A percentile compares a stretch with the other conserved stretches of the same genome.
phyloP scores from a whole-genome alignment of 495 filamentous ascomycete species.

The Articulospora tetracladia region DNA sequence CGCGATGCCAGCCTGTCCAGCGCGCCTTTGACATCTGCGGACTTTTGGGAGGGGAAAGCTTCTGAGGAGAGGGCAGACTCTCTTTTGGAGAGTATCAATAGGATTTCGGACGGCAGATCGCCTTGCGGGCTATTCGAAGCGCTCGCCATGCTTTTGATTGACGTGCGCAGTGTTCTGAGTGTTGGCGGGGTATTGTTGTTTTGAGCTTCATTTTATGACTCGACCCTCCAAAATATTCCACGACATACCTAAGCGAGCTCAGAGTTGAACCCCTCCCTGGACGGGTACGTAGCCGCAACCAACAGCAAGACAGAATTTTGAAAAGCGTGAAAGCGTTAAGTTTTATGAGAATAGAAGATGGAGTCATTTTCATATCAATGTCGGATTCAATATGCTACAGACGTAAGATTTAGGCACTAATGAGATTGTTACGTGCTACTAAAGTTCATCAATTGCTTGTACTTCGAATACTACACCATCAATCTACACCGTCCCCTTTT shows the following conservation, averaged over 20 bases:
- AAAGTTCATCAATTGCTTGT: background rate
- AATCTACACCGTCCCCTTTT: constrained; percentile 7
- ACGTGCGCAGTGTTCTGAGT: constrained; percentile 2
- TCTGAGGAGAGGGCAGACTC: constrained; percentile 67
- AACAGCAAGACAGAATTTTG: too few relatives aligned
- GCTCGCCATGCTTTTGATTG: constrained; percentile 15
- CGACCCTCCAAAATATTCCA: background rate
- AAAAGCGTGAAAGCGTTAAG: too few relatives aligned
- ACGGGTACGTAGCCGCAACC: too few relatives aligned
- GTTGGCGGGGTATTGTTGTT: background rate
- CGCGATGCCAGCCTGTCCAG: constrained; percentile 80
- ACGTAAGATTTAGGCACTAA: too few relatives aligned
- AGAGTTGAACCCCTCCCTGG: background rate
- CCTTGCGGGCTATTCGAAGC: constrained; percentile 19
- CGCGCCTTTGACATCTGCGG: constrained; percentile 75
- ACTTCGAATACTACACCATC: background rate
- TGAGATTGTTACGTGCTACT: too few relatives aligned
- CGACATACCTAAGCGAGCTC: background rate
- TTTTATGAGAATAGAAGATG: too few relatives aligned
- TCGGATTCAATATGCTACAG: too few relatives aligned
- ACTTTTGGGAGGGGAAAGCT: constrained; percentile 70
- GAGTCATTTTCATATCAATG: too few relatives aligned
- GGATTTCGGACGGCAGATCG: constrained; percentile 61
- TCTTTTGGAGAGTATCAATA: constrained; percentile 62
- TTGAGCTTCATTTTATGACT: background rate